Evolutionary conservation across 1,284 basidiomycete species (phyloP), one percentile per base, ranked within the genome.

Genomic region (Ceratobasidium sp.): DNA sequence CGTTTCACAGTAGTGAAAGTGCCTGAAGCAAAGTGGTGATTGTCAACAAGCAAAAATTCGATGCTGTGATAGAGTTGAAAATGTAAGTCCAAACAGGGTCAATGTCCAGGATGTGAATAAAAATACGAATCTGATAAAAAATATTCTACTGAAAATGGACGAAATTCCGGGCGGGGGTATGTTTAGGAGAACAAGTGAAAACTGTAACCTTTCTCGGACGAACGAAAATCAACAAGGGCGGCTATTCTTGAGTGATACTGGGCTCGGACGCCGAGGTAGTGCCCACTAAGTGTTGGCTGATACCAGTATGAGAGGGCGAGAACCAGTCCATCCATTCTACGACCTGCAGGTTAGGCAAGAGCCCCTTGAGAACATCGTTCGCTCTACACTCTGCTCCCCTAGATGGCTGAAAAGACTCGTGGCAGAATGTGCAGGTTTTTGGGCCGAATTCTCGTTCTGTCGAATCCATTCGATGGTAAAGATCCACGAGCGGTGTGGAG

Each of bases 261-360:
- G 23, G 47, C 7, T 17, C 33, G 10, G 39, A 20, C 20, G 33
- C 3, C 6, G 26, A 33, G 35, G 31, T 11, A 28, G n/a, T 42
- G 11, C 47, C 35, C 20, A 69, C 10, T 6, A 28, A 28, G 15
- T 69, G 35, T 31, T 15, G 37, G 20, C 26, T 33, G 4, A 69
- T 39, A 10, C 53, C 53, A 35, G 10, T 33, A 42, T 71, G 68
- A 5, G 49, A 75, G 2, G 61, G 47, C 5, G 49, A 51, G 17
- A 75, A 75, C 73, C 73, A 75, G n/a, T 65, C 51, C 73, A 64
- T 75, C 73, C 73, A 75, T 37, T 75, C 61, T 13, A 75, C 33
- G 8, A n/a, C 51, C 20, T 65, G 31, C 10, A 75, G n/a, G 15
- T 8, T 42, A 6, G 60, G 61, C 35, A 75, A 26, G 28, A 42